A percentile compares a stretch with the other conserved stretches of the same genome.
Evolutionary conservation across 106 monocot species (phyloP).

Genomic region (Vanilla planifolia): DNA sequence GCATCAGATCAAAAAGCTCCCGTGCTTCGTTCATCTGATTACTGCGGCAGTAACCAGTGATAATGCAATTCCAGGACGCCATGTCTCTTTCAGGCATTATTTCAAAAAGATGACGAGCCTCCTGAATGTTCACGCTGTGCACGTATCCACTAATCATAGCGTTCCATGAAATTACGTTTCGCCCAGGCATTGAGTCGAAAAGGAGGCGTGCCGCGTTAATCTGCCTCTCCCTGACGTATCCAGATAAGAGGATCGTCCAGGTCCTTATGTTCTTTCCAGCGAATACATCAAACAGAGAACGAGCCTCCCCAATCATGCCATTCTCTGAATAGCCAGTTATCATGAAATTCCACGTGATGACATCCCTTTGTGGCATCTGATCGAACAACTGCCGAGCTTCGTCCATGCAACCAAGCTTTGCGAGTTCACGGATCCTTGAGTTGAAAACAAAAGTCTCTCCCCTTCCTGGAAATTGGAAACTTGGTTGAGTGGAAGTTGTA

Average conservation of each 20-base stretch:
- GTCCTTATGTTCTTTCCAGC: constrained; percentile 27
- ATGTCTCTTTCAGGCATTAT: constrained; percentile 38
- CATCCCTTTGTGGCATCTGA: constrained; percentile 20
- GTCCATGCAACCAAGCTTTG: constrained; percentile 6
- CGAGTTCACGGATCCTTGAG: constrained; percentile 17
- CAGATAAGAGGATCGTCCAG: constrained; percentile 47
- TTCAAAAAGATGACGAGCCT: constrained; percentile 44
- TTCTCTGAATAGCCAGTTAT: constrained; percentile 24
- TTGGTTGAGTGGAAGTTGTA: constrained; percentile 4
- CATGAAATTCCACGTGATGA: constrained; percentile 34
- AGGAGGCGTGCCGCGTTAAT: constrained; percentile 30
- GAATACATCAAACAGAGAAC: constrained; percentile 22
- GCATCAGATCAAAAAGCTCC: constrained; percentile 36
- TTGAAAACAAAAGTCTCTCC: constrained; percentile 4
- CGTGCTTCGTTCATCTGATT: constrained; percentile 32
- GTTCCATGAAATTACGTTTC: constrained; percentile 55
- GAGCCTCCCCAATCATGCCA: constrained; percentile 30
- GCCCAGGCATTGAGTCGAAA: constrained; percentile 54
- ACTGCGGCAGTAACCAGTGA: constrained; percentile 55
- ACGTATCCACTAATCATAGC: constrained; percentile 59
- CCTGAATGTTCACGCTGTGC: constrained; percentile 27
- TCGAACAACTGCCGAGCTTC: constrained; percentile 35
- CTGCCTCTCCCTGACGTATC: constrained; percentile 25
- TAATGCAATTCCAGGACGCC: constrained; percentile 60
- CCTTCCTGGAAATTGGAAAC: background rate